Evolutionary conservation across 2,329 filamentous ascomycete genomes (phyloP).

Genomic region (Ophiosphaerella herpotricha): DNA sequence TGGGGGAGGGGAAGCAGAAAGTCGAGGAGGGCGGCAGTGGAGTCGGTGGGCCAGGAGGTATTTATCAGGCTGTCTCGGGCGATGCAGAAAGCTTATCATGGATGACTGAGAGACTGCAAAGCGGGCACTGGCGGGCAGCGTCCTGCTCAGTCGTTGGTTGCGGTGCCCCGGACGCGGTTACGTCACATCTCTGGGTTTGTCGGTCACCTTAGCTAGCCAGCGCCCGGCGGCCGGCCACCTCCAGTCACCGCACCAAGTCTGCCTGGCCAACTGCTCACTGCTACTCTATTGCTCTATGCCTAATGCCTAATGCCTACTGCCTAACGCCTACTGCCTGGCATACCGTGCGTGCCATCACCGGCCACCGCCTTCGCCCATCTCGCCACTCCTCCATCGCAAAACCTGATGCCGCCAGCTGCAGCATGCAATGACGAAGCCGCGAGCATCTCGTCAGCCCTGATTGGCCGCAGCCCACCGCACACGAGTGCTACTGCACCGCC

Average conservation of each 20-base stretch:
- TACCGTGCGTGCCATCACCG: no score
- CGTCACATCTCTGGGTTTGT: background rate
- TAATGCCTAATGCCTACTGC: no score
- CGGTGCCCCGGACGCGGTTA: background rate
- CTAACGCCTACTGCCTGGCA: no score
- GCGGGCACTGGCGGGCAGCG: no score
- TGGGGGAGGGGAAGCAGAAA: slow-evolving; percentile 13
- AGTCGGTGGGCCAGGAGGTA: slow-evolving; percentile 10
- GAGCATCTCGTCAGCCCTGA: slow-evolving; percentile 12
- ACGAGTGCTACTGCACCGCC: background rate
- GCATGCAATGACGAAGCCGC: slow-evolving; percentile 23
- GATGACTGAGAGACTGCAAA: no score
- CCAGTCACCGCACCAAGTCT: no score
- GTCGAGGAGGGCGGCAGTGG: slow-evolving; percentile 14
- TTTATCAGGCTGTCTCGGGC: background rate
- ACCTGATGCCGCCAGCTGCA: slow-evolving; percentile 20
- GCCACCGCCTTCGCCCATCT: no score
- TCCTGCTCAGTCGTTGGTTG: no score
- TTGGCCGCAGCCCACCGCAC: slow-evolving; percentile 16
- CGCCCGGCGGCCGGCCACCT: background rate
- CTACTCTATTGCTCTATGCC: no score
- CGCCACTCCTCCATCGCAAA: slow-evolving; percentile 1
- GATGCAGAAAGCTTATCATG: no score
- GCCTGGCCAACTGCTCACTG: no score
- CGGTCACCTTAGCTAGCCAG: background rate